These are phyloP conservation scores for Aspergillus intermedius DNA, from an alignment of 2,329 filamentous ascomycete genomes.

Conservation along the genomic window DNA sequence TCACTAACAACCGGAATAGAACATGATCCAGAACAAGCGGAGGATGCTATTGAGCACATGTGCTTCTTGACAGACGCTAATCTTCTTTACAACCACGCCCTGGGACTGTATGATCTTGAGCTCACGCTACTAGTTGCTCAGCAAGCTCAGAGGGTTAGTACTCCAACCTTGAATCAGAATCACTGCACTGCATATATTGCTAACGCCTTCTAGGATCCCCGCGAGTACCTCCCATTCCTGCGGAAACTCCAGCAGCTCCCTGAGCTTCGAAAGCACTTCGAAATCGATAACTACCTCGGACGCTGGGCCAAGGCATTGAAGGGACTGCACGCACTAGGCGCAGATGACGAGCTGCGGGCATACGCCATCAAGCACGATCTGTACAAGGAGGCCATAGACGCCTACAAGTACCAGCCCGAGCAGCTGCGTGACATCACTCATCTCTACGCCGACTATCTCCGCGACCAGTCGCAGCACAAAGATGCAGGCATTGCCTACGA, in stretches of 20 bases:
- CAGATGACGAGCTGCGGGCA: slow-evolving; percentile 67
- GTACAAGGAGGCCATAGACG: slow-evolving; percentile 67
- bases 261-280: slow-evolving; percentile 64
- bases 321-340: slow-evolving; percentile 66
- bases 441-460: slow-evolving; percentile 73
- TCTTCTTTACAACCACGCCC: slow-evolving; percentile 78
- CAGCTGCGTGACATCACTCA: slow-evolving; percentile 63
- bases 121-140: slow-evolving; percentile 86
- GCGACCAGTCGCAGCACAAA: slow-evolving; percentile 66
- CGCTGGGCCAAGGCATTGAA: slow-evolving; percentile 69
- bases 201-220: slow-evolving; percentile 58
- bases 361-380: slow-evolving; percentile 76
- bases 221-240: slow-evolving; percentile 92
- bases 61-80: slow-evolving; percentile 96
- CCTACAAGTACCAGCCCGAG: slow-evolving; percentile 74
- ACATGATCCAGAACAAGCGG: slow-evolving; percentile 64
- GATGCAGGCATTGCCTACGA: slow-evolving; percentile 88
- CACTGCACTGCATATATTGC: neutral
- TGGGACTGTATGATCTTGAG: slow-evolving; percentile 87
- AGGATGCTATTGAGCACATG: slow-evolving; percentile 90
- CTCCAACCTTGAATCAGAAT: neutral
- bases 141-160: slow-evolving; percentile 70
- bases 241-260: slow-evolving; percentile 74
- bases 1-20: slow-evolving; percentile 25
- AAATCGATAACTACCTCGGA: slow-evolving; percentile 81